Evolutionary conservation across 1,284 basidiomycete species (phyloP).

Genomic region (Sporisorium iseilematis-ciliati): DNA sequence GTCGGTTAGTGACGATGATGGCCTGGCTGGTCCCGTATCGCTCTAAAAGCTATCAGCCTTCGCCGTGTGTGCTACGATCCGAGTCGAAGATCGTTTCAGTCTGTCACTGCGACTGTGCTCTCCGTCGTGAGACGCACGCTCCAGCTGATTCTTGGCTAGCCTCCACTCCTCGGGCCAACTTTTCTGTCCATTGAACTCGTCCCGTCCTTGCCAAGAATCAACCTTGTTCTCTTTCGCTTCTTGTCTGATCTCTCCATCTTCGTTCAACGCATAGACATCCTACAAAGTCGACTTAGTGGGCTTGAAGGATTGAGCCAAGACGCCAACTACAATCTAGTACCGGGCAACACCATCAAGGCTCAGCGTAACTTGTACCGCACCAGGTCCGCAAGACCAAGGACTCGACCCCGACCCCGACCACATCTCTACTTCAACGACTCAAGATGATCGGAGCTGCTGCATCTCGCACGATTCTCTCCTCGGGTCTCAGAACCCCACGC

Average conservation of each 20-base stretch:
- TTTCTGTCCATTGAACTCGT: background rate
- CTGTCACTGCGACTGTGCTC: background rate
- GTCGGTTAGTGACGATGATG: background rate
- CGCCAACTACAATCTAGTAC: background rate
- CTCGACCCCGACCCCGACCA: background rate
- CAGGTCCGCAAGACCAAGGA: background rate
- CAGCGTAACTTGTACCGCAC: too few relatives aligned
- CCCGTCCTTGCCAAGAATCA: too few relatives aligned
- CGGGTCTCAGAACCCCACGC: conserved; percentile 20
- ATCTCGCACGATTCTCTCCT: conserved; percentile 28
- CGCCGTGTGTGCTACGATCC: conserved; percentile 9
- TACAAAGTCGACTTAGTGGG: conserved; percentile 26
- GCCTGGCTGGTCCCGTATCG: too few relatives aligned
- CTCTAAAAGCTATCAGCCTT: too few relatives aligned
- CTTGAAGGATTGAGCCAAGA: background rate
- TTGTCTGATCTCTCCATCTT: background rate
- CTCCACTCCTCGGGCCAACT: conserved; percentile 18
- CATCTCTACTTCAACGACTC: background rate
- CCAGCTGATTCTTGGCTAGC: background rate
- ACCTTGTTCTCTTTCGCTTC: background rate
- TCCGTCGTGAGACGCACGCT: background rate
- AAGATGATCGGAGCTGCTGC: conserved; percentile 41
- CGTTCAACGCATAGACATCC: conserved; percentile 2
- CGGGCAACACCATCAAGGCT: background rate
- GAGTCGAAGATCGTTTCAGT: background rate